Base-by-base conservation (phyloP, 2,329 filamentous ascomycete genomes). In the Talaromyces piceae region DNA sequence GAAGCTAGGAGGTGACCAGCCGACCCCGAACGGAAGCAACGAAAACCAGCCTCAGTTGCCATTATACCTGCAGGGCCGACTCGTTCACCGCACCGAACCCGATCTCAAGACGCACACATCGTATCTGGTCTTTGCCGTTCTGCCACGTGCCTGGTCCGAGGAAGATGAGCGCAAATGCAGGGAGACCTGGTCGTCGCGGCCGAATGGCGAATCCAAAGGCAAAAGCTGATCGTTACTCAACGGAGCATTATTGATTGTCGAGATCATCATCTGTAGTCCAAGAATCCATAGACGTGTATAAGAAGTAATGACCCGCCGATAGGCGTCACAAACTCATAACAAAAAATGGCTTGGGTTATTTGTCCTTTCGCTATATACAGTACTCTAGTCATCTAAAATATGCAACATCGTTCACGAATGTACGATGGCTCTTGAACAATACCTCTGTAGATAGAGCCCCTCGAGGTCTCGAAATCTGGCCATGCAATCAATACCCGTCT, bases 41-140 rank as follows among this genome's bases (percentile, higher is more conserved):
- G 22, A 43, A 13, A 49, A 41, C 4, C 50, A 57, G 18, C 46
- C 56, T 25, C 51, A 59, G 13, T 18, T 63, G 16, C 67, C 87
- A 55, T 67, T 79, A 1, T 95, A 84, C 73, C 81, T 86, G 64
- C 81, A 91, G 55, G 93, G 93, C 1, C 80, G 82, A 25, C 63
- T 97, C 37, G 78, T 89, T 26, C 88, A 94, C 61, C 80, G 89
- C 22, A 83, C 87, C 0, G 93, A 98, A 71, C 74, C 83, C 0
- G 93, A 98, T 63, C 73, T 97, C 54, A 96, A 95, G 77, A 93
- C 88, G 6, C 93, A 98, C 69, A 98, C 93, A 0, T 93, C 87
- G n/a, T 98, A 98, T 67, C 78, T 98, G 4, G 87, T 94, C 4
- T 98, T 98, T 72, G 93, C 93, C 0, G 75, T 93, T 3, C 71